Evolutionary conservation across 352 stramenopile species (phyloP).

Genomic region (Phytophthora chlamydospora): DNA sequence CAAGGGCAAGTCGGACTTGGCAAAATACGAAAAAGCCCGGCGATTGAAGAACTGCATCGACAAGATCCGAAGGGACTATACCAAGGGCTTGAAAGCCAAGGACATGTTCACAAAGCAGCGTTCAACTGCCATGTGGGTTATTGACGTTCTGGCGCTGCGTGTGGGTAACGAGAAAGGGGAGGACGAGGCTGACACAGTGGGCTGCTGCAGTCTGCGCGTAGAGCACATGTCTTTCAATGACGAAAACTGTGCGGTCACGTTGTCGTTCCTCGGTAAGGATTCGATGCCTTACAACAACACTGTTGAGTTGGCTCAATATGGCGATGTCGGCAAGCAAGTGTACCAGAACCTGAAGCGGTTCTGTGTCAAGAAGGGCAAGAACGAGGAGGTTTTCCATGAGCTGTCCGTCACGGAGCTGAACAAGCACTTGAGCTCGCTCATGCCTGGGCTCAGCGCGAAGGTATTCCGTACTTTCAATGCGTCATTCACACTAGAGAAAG

Average conservation of each 20-base stretch:
- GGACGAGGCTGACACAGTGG: conserved; percentile 99
- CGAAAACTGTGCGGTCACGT: conserved; percentile 93
- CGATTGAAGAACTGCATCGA: conserved; percentile 98
- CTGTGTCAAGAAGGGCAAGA: conserved; percentile 94
- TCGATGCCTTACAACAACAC: conserved; percentile 99
- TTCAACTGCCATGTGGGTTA: conserved; percentile 99
- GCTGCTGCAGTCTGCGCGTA: conserved; percentile 98
- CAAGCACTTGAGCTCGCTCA: conserved; percentile 97
- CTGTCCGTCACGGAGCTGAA: conserved; percentile 97
- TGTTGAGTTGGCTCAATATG: conserved; percentile 94
- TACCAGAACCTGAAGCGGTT: conserved; percentile 98
- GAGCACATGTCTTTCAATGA: conserved; percentile 98
- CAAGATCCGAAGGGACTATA: conserved; percentile 94
- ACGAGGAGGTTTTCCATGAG: conserved; percentile 98
- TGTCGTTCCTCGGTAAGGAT: conserved; percentile 99
- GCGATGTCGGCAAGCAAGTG: conserved; percentile 90
- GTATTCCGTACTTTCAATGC: conserved; percentile 99
- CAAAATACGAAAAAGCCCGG: conserved; percentile 99
- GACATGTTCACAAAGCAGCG: conserved; percentile 94
- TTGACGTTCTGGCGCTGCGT: conserved; percentile 99
- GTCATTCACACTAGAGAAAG: conserved; percentile 98
- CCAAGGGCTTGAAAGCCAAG: conserved; percentile 87
- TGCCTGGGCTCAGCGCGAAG: conserved; percentile 99
- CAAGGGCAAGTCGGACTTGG: conserved; percentile 99
- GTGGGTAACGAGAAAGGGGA: conserved; percentile 99